phyloP scores from a whole-genome alignment of 164 flowering plant genomes.

The Stephania yunnanensis region DNA sequence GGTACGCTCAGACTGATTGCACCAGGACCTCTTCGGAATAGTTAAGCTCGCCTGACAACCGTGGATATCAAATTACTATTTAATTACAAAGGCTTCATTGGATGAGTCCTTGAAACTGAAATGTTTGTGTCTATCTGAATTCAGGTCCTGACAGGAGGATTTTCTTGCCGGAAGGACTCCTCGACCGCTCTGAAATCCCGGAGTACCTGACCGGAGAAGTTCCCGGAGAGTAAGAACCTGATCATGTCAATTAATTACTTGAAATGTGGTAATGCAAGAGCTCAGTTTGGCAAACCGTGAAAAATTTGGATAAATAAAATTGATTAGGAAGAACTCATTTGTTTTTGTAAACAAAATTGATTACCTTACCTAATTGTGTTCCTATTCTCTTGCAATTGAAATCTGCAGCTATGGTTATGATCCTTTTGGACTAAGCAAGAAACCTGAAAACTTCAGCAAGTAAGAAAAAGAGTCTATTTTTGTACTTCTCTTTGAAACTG shows the following conservation, averaged over 20 bases:
- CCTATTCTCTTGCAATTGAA: not conserved
- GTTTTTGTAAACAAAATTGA: not conserved
- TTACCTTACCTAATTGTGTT: not conserved
- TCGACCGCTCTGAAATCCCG: conserved; percentile 89
- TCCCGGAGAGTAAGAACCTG: conserved; percentile 82
- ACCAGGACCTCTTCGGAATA: too few species aligned
- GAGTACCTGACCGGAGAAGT: conserved; percentile 95
- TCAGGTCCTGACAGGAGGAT: conserved; percentile 96
- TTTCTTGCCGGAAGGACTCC: conserved; percentile 90
- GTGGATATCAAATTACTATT: too few species aligned
- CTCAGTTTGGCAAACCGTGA: not conserved
- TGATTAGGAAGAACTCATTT: too few species aligned
- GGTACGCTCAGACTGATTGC: too few species aligned
- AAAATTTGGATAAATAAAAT: not conserved
- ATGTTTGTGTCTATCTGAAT: not conserved
- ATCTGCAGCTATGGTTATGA: conserved; percentile 90
- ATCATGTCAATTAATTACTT: not conserved
- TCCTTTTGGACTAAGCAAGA: conserved; percentile 96
- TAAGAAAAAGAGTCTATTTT: conserved; percentile 22
- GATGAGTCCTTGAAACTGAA: not conserved
- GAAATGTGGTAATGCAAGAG: not conserved
- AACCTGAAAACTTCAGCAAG: conserved; percentile 90
- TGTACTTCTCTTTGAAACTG: not conserved
- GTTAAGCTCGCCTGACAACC: too few species aligned
- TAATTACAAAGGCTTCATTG: too few species aligned